These are phyloP conservation scores for Epichloe sibirici DNA, from an alignment of 2,329 filamentous ascomycete genomes.

Conservation along the genomic window DNA sequence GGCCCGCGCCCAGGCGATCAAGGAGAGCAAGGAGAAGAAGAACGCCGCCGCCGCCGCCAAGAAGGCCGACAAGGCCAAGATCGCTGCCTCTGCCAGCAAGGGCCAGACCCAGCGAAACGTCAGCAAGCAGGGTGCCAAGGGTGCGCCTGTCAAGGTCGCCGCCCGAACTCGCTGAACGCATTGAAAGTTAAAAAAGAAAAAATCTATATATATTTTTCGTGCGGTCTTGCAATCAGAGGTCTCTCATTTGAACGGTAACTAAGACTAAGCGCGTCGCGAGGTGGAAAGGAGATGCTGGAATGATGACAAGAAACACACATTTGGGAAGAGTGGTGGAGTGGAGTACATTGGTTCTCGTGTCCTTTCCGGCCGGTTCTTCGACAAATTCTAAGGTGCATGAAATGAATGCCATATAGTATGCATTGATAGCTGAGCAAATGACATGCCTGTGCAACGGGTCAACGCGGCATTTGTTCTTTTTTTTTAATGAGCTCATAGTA, in stretches of 20 bases:
- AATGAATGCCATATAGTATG: constrained; percentile 28
- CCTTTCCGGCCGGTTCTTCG: constrained; percentile 30
- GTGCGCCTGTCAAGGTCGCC: constrained; percentile 72
- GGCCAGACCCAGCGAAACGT: constrained; percentile 69
- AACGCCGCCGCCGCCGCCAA: constrained; percentile 73
- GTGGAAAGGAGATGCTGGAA: background rate
- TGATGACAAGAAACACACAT: constrained; percentile 9
- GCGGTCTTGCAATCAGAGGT: background rate
- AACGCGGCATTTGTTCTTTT: background rate
- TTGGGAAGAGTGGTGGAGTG: constrained; percentile 22
- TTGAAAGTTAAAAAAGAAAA: too few species aligned
- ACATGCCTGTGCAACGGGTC: constrained; percentile 9
- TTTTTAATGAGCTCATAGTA: background rate
- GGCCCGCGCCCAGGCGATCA: constrained; percentile 80
- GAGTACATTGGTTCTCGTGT: constrained; percentile 26
- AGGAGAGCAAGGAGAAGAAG: constrained; percentile 99
- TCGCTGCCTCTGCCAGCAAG: constrained; percentile 58
- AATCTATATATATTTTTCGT: background rate
- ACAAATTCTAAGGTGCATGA: constrained; percentile 29
- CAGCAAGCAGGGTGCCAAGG: constrained; percentile 97
- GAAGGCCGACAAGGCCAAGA: constrained; percentile 99
- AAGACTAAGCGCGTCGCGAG: background rate
- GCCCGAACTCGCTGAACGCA: constrained; percentile 63
- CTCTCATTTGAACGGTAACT: background rate
- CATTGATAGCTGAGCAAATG: constrained; percentile 31